These are phyloP conservation scores for Millerozyma acaciae DNA, from an alignment of 805 yeast species.

Conservation along the genomic window DNA sequence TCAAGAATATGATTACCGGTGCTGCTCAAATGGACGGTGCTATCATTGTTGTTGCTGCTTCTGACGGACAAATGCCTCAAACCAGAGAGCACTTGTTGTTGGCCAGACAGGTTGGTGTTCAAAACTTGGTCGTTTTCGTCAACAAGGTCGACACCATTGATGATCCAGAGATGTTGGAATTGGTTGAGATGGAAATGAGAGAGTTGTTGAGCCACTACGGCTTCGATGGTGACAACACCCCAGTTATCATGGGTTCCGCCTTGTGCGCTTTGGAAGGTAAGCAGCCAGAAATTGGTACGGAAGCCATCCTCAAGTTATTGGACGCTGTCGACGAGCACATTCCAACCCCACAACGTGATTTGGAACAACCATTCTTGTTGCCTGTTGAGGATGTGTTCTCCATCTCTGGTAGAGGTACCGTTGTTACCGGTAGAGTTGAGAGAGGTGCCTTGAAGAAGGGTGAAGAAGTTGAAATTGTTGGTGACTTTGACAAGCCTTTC, in stretches of 20 bases:
- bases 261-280: constrained; percentile 89
- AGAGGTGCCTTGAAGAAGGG: constrained; percentile 97
- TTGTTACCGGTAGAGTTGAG: constrained; percentile 98
- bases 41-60: constrained; percentile 97
- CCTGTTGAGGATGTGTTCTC: constrained; percentile 98
- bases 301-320: constrained; percentile 78
- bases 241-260: constrained; percentile 98
- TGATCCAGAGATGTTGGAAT: constrained; percentile 98
- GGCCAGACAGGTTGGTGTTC: constrained; percentile 99
- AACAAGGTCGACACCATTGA: constrained; percentile 98
- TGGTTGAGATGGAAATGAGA: constrained; percentile 99
- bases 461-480: constrained; percentile 97
- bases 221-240: constrained; percentile 97
- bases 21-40: constrained; percentile 99
- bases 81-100: constrained; percentile 97
- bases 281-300: constrained; percentile 86
- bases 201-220: constrained; percentile 88
- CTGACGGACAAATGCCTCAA: constrained; percentile 99
- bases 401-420: constrained; percentile 99
- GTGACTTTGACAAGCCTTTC: constrained; percentile 78
- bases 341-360: constrained; percentile 95
- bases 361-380: constrained; percentile 93
- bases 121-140: constrained; percentile 93
- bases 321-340: constrained; percentile 91
- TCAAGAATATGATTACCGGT: constrained; percentile 98